Conservation (phyloP, 1,284 basidiomycete genomes). For the Malassezia japonica region DNA sequence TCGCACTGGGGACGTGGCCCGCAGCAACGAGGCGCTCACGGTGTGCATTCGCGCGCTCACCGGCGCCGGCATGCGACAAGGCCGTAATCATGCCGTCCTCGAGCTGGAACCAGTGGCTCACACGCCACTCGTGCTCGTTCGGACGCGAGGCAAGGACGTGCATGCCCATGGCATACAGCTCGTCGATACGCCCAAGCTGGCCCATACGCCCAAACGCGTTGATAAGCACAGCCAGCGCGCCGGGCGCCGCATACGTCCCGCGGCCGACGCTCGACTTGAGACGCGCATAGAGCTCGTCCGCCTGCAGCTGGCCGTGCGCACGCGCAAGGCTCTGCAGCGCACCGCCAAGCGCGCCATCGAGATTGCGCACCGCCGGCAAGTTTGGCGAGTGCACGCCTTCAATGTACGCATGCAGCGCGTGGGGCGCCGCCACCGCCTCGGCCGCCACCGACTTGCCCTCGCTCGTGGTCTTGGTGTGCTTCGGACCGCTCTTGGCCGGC, state of each 20-base stretch:
- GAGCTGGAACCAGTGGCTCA: conserved; percentile 48
- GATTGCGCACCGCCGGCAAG: conserved; percentile 4
- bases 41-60: conserved; percentile 28
- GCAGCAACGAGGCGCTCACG: conserved; percentile 38
- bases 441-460: neutral
- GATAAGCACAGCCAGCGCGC: conserved; percentile 30
- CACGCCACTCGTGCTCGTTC: conserved; percentile 43
- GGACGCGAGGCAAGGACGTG: conserved; percentile 25
- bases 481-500: neutral
- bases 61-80: conserved; percentile 36
- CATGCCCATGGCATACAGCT: conserved; percentile 53
- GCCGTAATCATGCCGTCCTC: conserved; percentile 43
- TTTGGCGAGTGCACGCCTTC: neutral
- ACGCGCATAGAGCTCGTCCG: neutral
- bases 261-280: conserved; percentile 1
- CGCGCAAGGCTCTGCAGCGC: conserved; percentile 5
- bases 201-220: conserved; percentile 49
- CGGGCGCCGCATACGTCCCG: conserved; percentile 15
- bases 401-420: neutral
- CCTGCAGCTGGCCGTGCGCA: conserved; percentile 17
- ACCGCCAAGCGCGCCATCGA: neutral
- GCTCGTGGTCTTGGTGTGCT: neutral
- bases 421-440: neutral
- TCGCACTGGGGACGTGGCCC: conserved; percentile 30
- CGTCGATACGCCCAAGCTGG: conserved; percentile 53